phyloP scores from a whole-genome alignment of 2,329 filamentous ascomycete species.

The Bipolaris cookei region DNA sequence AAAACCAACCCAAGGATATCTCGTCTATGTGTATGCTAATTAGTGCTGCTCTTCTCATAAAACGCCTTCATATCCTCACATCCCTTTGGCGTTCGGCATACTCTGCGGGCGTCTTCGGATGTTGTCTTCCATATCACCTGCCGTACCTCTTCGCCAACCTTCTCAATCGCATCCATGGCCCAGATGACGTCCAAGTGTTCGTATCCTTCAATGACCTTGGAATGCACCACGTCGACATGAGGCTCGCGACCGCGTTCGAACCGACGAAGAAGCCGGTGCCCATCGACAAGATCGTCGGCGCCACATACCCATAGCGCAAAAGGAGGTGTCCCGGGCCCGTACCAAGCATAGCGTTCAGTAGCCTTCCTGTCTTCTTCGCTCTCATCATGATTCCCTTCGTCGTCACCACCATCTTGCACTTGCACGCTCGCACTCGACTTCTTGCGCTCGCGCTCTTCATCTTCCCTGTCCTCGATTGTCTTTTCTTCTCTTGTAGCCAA shows the following conservation, averaged over 20 bases:
- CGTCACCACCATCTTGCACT: conserved; percentile 21
- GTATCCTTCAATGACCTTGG: conserved; percentile 79
- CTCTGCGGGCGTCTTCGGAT: conserved; percentile 59
- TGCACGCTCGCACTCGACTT: conserved; percentile 3
- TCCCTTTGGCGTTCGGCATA: conserved; percentile 69
- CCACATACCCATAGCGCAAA: conserved; percentile 90
- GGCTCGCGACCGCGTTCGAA: conserved; percentile 82
- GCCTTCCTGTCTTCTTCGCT: conserved; percentile 50
- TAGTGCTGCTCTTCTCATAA: conserved; percentile 22
- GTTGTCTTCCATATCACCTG: conserved; percentile 85
- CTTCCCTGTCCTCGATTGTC: conserved; percentile 62
- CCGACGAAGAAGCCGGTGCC: conserved; percentile 72
- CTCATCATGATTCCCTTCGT: conserved; percentile 18
- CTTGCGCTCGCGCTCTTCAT: conserved; percentile 45
- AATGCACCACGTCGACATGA: conserved; percentile 78
- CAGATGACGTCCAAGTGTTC: conserved; percentile 95
- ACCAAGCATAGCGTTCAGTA: conserved; percentile 70
- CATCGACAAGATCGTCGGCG: conserved; percentile 83
- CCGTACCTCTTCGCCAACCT: conserved; percentile 80
- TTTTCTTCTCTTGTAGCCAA: conserved; percentile 77
- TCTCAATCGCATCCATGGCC: conserved; percentile 85
- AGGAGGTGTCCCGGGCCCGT: conserved; percentile 76
- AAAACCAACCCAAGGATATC: conserved; percentile 1
- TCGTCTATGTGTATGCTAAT: conserved; percentile 3
- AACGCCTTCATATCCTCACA: conserved; percentile 59